phyloP scores from a whole-genome alignment of 208 protist genomes.

The Vickermania spadyakhi region DNA sequence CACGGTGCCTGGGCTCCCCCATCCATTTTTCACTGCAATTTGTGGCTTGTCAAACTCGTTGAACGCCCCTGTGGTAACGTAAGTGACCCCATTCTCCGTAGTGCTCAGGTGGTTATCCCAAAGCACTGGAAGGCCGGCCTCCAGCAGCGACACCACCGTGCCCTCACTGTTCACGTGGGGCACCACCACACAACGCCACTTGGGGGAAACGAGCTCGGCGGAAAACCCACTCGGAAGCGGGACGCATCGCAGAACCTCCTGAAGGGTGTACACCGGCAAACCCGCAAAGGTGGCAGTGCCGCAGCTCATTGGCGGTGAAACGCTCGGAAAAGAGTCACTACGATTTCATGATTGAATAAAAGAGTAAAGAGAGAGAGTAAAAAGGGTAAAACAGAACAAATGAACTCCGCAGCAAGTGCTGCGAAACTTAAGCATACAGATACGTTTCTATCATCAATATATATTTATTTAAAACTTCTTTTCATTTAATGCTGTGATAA shows the following conservation, averaged over 20 bases:
- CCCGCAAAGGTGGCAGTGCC: too few species aligned
- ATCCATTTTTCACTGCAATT: conserved; percentile 70
- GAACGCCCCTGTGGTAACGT: conserved; percentile 37
- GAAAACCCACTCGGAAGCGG: conserved; percentile 30
- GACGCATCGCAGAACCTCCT: conserved; percentile 54
- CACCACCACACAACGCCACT: conserved; percentile 79
- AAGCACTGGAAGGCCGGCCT: conserved; percentile 46
- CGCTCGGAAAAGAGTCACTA: too few species aligned
- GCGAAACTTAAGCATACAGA: too few species aligned
- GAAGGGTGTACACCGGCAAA: conserved; percentile 40
- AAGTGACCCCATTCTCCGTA: conserved; percentile 37
- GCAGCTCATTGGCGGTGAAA: too few species aligned
- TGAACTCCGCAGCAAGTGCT: too few species aligned
- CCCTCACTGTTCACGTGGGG: conserved; percentile 17
- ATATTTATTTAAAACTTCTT: too few species aligned
- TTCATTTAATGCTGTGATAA: too few species aligned
- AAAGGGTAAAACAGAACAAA: too few species aligned
- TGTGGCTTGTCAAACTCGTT: conserved; percentile 67
- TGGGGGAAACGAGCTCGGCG: conserved; percentile 33
- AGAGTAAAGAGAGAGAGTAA: too few species aligned
- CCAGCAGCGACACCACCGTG: conserved; percentile 27
- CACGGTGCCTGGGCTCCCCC: conserved; percentile 66
- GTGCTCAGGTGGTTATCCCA: conserved; percentile 24
- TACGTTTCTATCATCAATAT: too few species aligned
- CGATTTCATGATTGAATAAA: too few species aligned